These are phyloP conservation scores for Penicillium soppii DNA, from an alignment of 495 filamentous ascomycete genomes.

Conservation along the genomic window DNA sequence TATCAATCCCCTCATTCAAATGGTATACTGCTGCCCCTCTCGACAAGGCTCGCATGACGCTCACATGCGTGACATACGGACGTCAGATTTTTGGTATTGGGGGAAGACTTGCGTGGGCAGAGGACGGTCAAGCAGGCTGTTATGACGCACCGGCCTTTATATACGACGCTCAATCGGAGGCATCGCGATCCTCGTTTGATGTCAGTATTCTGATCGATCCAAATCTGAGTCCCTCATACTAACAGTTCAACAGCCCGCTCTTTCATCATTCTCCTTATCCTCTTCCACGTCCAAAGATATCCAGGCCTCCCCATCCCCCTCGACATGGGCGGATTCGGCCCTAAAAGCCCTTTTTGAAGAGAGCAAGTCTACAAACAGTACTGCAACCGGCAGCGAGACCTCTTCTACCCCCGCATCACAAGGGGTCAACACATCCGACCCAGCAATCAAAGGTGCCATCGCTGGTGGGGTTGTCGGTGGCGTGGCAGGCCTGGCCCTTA, in stretches of 20 bases:
- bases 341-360: background rate
- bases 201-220: slow-evolving; percentile 9
- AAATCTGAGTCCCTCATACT: background rate
- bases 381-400: background rate
- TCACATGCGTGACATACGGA: slow-evolving; percentile 11
- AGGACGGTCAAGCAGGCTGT: slow-evolving; percentile 6
- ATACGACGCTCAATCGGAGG: slow-evolving; percentile 17
- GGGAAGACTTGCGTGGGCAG: slow-evolving; percentile 12
- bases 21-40: slow-evolving; percentile 11
- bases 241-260: background rate
- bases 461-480: slow-evolving; percentile 15
- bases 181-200: slow-evolving; percentile 4
- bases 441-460: slow-evolving; percentile 10
- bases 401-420: background rate
- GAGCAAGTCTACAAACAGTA: background rate
- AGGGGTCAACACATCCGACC: background rate
- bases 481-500: background rate
- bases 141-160: slow-evolving; percentile 16
- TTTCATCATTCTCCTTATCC: slow-evolving; percentile 4
- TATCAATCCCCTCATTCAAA: slow-evolving; percentile 19
- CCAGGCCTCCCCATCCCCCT: slow-evolving; percentile 9
- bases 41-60: slow-evolving; percentile 8
- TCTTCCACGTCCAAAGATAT: slow-evolving; percentile 11
- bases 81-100: slow-evolving; percentile 19
- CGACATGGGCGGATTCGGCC: slow-evolving; percentile 1